Evolutionary conservation across 208 protist species (phyloP).

Genomic region (Acanthamoeba royreba): DNA sequence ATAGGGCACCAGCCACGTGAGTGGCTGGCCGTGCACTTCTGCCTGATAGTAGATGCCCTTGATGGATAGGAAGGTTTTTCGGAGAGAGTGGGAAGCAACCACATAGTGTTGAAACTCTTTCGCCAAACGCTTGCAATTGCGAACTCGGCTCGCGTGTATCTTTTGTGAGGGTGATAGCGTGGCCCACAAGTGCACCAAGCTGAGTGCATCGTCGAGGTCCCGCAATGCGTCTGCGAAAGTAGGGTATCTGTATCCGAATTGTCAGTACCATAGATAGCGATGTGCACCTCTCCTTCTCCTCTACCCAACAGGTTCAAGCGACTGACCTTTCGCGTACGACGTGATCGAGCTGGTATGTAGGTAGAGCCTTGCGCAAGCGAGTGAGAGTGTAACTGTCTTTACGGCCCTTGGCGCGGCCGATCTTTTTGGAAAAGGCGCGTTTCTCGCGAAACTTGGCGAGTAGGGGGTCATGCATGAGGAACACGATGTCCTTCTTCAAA

Average conservation of each 20-base stretch:
- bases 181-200: conserved; percentile 93
- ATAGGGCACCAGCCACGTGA: conserved; percentile 98
- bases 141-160: conserved; percentile 76
- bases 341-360: conserved; percentile 90
- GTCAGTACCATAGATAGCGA: neutral
- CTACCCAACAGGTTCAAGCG: neutral
- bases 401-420: conserved; percentile 67
- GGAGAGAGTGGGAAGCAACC: conserved; percentile 80
- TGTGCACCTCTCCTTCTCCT: neutral
- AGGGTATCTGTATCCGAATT: conserved; percentile 87
- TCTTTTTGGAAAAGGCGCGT: conserved; percentile 80
- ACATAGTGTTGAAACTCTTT: conserved; percentile 82
- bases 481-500: conserved; percentile 96
- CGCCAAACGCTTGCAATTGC: conserved; percentile 79
- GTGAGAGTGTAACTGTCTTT: conserved; percentile 16
- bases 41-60: conserved; percentile 99
- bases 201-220: conserved; percentile 96
- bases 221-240: conserved; percentile 94
- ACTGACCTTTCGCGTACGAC: conserved; percentile 88
- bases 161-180: conserved; percentile 75
- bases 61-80: conserved; percentile 96
- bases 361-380: conserved; percentile 79
- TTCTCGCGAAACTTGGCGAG: conserved; percentile 92
- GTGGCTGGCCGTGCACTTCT: conserved; percentile 87
- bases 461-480: conserved; percentile 95